A percentile compares a stretch with the other conserved stretches of the same genome.
Conservation (phyloP, 768 basidiomycete genomes). For the Cytidiella melzeri region DNA sequence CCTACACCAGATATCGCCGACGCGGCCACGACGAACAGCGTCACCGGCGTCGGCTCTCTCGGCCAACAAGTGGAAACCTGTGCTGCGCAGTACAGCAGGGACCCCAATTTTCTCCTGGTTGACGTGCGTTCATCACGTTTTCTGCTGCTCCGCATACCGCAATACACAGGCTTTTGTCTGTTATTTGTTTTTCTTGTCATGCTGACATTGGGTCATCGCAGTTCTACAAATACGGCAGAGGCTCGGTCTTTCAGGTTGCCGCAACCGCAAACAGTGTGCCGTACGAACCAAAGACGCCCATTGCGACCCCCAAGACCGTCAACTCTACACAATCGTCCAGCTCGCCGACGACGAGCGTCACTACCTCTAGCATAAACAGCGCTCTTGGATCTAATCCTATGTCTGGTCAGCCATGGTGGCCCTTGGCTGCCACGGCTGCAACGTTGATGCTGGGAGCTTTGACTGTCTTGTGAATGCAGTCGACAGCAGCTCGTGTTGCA, state of each 20-base stretch:
- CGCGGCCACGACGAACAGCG: constrained; percentile 73
- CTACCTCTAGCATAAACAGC: constrained; percentile 3
- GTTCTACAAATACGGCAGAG: constrained; percentile 78
- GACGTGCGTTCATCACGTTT: constrained; percentile 55
- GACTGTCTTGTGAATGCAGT: not conserved
- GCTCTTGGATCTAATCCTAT: not conserved
- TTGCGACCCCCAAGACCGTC: constrained; percentile 50
- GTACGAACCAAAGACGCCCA: constrained; percentile 55
- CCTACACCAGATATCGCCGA: constrained; percentile 61
- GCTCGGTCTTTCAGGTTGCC: constrained; percentile 80
- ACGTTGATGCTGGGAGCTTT: not conserved
- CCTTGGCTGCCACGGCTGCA: not conserved
- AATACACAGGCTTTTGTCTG: too few relatives aligned
- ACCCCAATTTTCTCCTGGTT: constrained; percentile 85
- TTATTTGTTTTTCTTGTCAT: too few relatives aligned
- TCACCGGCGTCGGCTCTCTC: constrained; percentile 64
- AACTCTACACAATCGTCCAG: constrained; percentile 15
- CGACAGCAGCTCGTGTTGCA: too few relatives aligned
- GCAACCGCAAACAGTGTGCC: constrained; percentile 76
- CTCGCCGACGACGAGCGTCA: constrained; percentile 7
- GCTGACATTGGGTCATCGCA: too few relatives aligned
- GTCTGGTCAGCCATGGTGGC: not conserved
- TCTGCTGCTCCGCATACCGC: too few relatives aligned
- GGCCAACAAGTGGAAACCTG: constrained; percentile 75
- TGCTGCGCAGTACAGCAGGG: constrained; percentile 41